Evolutionary conservation across 1,139 yeast species (phyloP).

Genomic region (Lodderomyces pseudojiufengensis): DNA sequence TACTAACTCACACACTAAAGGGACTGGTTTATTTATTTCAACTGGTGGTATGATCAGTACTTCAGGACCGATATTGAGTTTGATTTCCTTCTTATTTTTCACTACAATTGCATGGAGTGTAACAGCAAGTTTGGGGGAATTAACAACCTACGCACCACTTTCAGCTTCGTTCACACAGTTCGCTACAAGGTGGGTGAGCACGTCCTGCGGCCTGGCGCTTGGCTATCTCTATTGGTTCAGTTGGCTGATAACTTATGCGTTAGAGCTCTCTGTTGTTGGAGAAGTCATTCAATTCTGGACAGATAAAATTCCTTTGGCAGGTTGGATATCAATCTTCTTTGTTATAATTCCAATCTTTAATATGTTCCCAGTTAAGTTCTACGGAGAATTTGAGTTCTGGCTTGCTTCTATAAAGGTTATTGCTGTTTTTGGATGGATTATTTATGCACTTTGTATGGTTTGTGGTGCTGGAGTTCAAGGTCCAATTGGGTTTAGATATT

Average conservation of each 20-base stretch:
- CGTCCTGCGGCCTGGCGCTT: conserved; percentile 73
- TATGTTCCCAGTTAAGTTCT: conserved; percentile 41
- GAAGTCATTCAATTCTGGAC: conserved; percentile 79
- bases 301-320: conserved; percentile 63
- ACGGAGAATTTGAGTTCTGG: conserved; percentile 47
- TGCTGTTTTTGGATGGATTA: conserved; percentile 67
- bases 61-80: conserved; percentile 73
- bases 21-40: conserved; percentile 62
- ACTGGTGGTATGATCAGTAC: conserved; percentile 43
- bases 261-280: conserved; percentile 77
- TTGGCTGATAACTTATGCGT: conserved; percentile 82
- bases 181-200: conserved; percentile 59
- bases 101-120: conserved; percentile 63
- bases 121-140: conserved; percentile 70
- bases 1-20: no score
- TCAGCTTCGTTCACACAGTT: conserved; percentile 60
- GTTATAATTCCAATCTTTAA: conserved; percentile 33
- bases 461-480: conserved; percentile 71
- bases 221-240: conserved; percentile 87
- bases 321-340: conserved; percentile 72
- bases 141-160: conserved; percentile 71
- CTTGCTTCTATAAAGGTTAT: conserved; percentile 63
- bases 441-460: conserved; percentile 65
- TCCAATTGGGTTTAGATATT: conserved; percentile 79
- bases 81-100: conserved; percentile 63